Base-by-base conservation (phyloP, 2,329 filamentous ascomycete genomes). In the Karstenula rhodostoma region DNA sequence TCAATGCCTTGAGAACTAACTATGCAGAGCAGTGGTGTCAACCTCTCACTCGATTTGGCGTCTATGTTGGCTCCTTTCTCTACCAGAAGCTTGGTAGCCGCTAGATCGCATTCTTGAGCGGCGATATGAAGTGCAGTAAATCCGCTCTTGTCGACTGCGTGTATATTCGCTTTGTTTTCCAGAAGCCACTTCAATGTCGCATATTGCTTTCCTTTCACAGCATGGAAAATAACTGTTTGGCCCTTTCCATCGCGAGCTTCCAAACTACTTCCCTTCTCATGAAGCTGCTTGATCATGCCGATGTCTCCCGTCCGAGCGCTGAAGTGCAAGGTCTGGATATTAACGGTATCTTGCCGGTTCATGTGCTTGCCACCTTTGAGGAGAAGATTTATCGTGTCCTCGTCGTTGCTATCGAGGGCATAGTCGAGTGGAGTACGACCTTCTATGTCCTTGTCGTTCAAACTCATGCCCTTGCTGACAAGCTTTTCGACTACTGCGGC, bases 81-180 rank as follows among this genome's bases (percentile, higher is more conserved):
- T 17, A 56, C 35, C 10, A 56, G 40, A 29, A 56, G 23, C 22
- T 44, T 46, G 3, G 52, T 32, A 13, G 52, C 33, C 19, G 3
- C 23, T n/a, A 56, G 35, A 23, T 44, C 40, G 19, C 32, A 27
- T 35, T 44, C 35, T 27, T 43, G 17, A 6, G 23, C 35, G 23
- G 52, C 40, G 52, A 44, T 43, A n/a, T 56, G 52, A 25, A 56
- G 52, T n/a, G 40, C 17, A 15, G 52, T 46, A 19, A 56, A 56
- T 46, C 52, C 52, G 23, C 32, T 35, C 33, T 46, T 44, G 37
- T 56, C 52, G 40, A 56, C 40, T 25, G 52, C 52, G 37, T 56
- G 46, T 29, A 49, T 3, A 29, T 49, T 49, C 10, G 46, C 46
- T 13, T 29, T 49, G 13, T 49, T 23, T 15, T 49, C 46, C 25